Base-by-base conservation (phyloP, 345 rosid species). In the Melastoma malabathricum region DNA sequence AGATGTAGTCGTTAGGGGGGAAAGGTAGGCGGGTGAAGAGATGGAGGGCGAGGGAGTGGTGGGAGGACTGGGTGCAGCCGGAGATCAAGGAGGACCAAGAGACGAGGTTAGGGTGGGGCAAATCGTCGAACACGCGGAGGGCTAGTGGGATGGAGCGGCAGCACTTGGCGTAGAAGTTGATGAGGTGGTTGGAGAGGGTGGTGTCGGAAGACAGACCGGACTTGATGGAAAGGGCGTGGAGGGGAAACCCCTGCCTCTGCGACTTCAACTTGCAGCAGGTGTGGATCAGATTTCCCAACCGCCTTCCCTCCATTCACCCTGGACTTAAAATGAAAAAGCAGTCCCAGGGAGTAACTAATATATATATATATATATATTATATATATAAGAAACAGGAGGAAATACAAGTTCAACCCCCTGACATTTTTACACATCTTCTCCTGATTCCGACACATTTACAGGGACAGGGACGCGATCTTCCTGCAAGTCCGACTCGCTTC, bases 31-130 rank as follows among this genome's bases (percentile, higher is more conserved):
- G 58, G 13, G 76, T 61, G 57, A 75, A 77, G 17, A 77, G 56
- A 8, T 59, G 58, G 18, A 75, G 62, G 6, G 83, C 82, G 47
- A 66, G 44, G 5, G 51, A 3, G 50, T 66, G 66, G 19, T 67
- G 43, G 18, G 74, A 75, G 34, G 45, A 50, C 51, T 77, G 86
- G 47, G 55, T 72, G 66, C 76, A 77, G 15, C 78, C 86, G 6
- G 86, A 75, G 45, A 82, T 69, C 70, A 82, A 68, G 47, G 86
- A 79, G 5, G 90, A 75, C 86, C 83, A 79, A 0, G 90, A 77
- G 8, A 79, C 78, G 10, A 82, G 74, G 34, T 80, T 82, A 67
- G 58, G 67, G 0, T 58, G 61, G 48, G 74, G 55, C 83, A 82
- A 76, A 59, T 75, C 74, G 58, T 74, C 89, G 53, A 82, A 79